Conservation (phyloP, 1,284 basidiomycete genomes). For the Dichomitus squalens region DNA sequence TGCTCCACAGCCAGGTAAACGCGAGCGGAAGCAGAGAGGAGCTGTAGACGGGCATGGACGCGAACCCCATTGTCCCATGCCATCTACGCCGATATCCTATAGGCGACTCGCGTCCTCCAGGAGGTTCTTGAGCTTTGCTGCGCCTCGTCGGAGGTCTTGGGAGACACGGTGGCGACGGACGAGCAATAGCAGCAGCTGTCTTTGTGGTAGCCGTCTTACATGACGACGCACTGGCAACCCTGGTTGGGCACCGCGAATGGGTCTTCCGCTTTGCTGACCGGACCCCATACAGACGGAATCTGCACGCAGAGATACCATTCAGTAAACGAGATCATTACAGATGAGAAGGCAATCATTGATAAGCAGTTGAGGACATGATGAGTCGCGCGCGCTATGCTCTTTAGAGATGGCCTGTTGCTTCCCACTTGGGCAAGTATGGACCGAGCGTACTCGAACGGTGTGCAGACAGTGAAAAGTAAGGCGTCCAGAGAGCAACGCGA, state of each 20-base stretch:
- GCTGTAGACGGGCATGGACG: constrained; percentile 17
- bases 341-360: not conserved
- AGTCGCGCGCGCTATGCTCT: not conserved
- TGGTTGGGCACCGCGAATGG: constrained; percentile 81
- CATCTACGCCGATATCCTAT: not conserved
- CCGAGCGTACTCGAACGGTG: too few species aligned
- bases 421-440: not conserved
- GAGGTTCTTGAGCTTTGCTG: constrained; percentile 1
- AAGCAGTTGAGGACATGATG: not conserved
- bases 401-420: not conserved
- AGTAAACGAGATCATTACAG: not conserved
- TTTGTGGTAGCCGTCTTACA: constrained; percentile 23
- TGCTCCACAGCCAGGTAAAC: constrained; percentile 1
- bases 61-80: constrained; percentile 25
- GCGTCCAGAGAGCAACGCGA: too few species aligned
- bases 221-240: constrained; percentile 46
- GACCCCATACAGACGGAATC: constrained; percentile 95
- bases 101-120: not conserved
- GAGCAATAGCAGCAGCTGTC: not conserved
- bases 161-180: not conserved
- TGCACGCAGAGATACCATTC: constrained; percentile 32
- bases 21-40: not conserved
- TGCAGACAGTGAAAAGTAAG: not conserved
- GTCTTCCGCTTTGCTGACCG: constrained; percentile 84
- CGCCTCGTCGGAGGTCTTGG: not conserved